Evolutionary conservation across 1,139 yeast genomes (phyloP).

Genomic region (Kodamaea ohmeri): DNA sequence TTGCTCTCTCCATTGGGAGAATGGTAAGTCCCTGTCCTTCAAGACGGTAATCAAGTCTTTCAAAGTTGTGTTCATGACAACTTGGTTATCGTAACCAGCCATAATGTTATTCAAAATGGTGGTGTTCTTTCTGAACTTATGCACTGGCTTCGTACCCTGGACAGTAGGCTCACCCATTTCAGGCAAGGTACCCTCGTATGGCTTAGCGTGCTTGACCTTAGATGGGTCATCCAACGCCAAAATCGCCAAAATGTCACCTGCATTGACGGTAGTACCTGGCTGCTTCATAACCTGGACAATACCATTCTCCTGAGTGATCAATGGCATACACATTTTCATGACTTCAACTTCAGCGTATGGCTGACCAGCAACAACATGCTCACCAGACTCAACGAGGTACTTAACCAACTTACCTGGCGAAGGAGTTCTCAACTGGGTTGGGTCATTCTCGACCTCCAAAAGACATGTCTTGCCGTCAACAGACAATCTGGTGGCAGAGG

Average conservation of each 20-base stretch:
- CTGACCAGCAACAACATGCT: slow-evolving; percentile 87
- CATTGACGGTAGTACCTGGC: slow-evolving; percentile 95
- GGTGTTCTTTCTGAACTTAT: slow-evolving; percentile 60
- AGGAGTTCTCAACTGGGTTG: slow-evolving; percentile 97
- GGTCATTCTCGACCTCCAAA: slow-evolving; percentile 93
- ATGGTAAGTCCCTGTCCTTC: slow-evolving; percentile 81
- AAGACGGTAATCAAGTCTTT: slow-evolving; percentile 68
- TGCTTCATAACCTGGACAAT: slow-evolving; percentile 88
- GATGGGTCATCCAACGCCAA: slow-evolving; percentile 94
- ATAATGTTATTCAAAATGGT: slow-evolving; percentile 72
- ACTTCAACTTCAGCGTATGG: slow-evolving; percentile 98
- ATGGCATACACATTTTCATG: slow-evolving; percentile 97
- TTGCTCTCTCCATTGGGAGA: slow-evolving; percentile 84
- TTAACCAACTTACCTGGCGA: slow-evolving; percentile 97
- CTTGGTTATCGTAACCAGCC: slow-evolving; percentile 92
- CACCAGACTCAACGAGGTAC: slow-evolving; percentile 92
- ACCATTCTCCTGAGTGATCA: slow-evolving; percentile 91
- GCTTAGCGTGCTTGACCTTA: slow-evolving; percentile 93
- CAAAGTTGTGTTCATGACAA: slow-evolving; percentile 81
- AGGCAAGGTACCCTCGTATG: slow-evolving; percentile 92
- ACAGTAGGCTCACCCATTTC: slow-evolving; percentile 79
- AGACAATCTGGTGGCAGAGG: slow-evolving; percentile 91
- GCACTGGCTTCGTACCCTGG: slow-evolving; percentile 80
- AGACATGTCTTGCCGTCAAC: slow-evolving; percentile 94
- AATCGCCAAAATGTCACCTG: slow-evolving; percentile 96